These are phyloP conservation scores for Lepiota subincarnata DNA, from an alignment of 768 basidiomycete genomes.

Conservation along the genomic window DNA sequence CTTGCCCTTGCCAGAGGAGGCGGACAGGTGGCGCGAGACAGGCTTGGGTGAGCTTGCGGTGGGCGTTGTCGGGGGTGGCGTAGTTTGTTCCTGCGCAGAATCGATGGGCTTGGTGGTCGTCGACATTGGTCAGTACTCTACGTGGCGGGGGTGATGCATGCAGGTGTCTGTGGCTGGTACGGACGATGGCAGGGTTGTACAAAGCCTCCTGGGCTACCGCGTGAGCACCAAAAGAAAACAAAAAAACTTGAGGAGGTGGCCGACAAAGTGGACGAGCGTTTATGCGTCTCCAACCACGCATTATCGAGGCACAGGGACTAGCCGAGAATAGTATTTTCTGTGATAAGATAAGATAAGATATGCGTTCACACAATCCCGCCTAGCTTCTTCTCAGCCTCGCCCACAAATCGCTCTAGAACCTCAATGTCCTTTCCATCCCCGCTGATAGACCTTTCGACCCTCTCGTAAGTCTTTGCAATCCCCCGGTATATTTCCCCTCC, in stretches of 20 bases:
- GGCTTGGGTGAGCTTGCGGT: slow-evolving; percentile 10
- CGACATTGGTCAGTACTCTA: slow-evolving; percentile 1
- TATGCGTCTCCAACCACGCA: slow-evolving; percentile 6
- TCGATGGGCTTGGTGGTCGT: slow-evolving; percentile 4
- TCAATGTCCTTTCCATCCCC: slow-evolving; percentile 33
- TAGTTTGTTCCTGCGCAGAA: slow-evolving; percentile 4
- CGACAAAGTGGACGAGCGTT: background rate
- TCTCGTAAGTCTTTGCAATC: slow-evolving; percentile 40
- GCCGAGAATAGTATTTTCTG: slow-evolving; percentile 5
- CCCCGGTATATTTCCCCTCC: slow-evolving; percentile 46
- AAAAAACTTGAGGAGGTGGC: background rate
- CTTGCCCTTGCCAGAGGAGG: slow-evolving; percentile 19
- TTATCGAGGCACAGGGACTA: slow-evolving; percentile 8
- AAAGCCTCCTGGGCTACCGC: background rate
- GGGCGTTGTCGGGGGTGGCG: slow-evolving; percentile 13
- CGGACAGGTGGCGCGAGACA: slow-evolving; percentile 19
- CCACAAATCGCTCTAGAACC: slow-evolving; percentile 39
- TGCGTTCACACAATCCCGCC: slow-evolving; percentile 18
- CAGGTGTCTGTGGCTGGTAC: background rate
- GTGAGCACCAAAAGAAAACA: background rate
- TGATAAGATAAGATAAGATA: slow-evolving; percentile 15
- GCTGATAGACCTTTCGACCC: slow-evolving; percentile 36
- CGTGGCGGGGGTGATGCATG: background rate
- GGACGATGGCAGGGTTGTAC: background rate
- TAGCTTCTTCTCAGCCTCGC: slow-evolving; percentile 27